These are phyloP conservation scores for Nothophytophthora sp. DNA, from an alignment of 352 stramenopile genomes.

Conservation along the genomic window DNA sequence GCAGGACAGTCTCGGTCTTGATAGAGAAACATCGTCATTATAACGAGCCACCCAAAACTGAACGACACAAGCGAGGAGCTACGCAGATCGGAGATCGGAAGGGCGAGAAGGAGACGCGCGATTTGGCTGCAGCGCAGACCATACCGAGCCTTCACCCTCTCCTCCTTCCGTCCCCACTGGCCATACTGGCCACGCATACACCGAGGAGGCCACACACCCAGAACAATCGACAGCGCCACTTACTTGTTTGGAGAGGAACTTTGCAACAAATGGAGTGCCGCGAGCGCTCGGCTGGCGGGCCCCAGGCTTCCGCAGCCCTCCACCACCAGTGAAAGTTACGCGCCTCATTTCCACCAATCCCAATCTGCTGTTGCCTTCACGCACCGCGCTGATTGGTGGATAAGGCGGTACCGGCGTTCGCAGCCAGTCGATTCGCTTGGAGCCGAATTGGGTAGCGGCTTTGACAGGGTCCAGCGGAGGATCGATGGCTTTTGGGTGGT, in stretches of 20 bases:
- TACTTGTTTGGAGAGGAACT: constrained; percentile 87
- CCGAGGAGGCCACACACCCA: constrained; percentile 20
- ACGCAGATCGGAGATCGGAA: too few species aligned
- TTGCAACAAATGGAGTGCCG: constrained; percentile 78
- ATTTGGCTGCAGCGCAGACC: too few species aligned
- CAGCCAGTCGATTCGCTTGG: constrained; percentile 39
- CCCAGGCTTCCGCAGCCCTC: constrained; percentile 3
- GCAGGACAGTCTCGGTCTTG: constrained; percentile 92
- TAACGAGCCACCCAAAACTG: constrained; percentile 34
- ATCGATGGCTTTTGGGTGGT: not conserved
- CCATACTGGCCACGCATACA: not conserved
- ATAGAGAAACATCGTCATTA: constrained; percentile 73
- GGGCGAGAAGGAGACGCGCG: too few species aligned
- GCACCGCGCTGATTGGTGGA: constrained; percentile 18
- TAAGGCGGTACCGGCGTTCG: constrained; percentile 12
- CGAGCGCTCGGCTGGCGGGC: not conserved
- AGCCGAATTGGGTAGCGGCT: too few species aligned
- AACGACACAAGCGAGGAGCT: constrained; percentile 18
- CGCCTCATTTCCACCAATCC: constrained; percentile 2
- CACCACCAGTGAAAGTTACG: constrained; percentile 58
- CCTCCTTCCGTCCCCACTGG: too few species aligned
- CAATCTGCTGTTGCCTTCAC: too few species aligned
- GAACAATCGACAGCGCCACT: constrained; percentile 32
- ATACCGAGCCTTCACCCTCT: too few species aligned
- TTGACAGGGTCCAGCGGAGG: too few species aligned